Base-by-base conservation (phyloP, 768 basidiomycete genomes). In the Boletus pseudo-olivaceus region DNA sequence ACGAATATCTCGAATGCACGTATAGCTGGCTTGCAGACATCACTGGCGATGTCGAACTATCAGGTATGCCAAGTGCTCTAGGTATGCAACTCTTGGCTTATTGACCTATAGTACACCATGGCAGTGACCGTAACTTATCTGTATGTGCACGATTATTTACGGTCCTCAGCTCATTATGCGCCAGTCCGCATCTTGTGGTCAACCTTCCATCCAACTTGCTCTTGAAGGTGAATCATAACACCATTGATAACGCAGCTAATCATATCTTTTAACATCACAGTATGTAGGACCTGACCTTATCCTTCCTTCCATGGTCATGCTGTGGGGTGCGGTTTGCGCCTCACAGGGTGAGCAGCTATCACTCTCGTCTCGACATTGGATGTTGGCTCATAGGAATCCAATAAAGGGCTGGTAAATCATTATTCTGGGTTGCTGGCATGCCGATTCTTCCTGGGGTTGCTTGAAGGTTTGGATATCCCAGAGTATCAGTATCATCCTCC, bases 241-340 rank as follows among this genome's bases (percentile, higher is more conserved):
- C 27, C 12, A n/a, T 32, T 26, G 20, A 40, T 33, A 14, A 44
- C 32, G 2, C 8, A 12, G 19, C 32, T 37, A 1, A 1, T 27
- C 17, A 55, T 23, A 10, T 33, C 3, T 41, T 34, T 34, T 23
- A 4, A 37, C 5, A n/a, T 23, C 10, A 35, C 62, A 77, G 66
- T 54, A 55, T 49, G 59, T 76, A 40, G 79, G 84, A 7, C 81
- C 85, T 4, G 75, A 84, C 8, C 75, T 82, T 53, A 70, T 80
- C 43, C 75, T 86, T 62, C 86, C 88, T 0, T 65, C 78, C 0
- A 82, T 88, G 78, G 70, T 85, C 32, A 75, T 78, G 0, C 62
- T 81, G 2, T 88, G 87, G 87, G 88, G 87, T 5, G 42, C 86
- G 14, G 77, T 83, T 15, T 77, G 79, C 6, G 75, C 82, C 6